Conservation (phyloP, 108 stramenopile species). For the Parmales sp. region DNA sequence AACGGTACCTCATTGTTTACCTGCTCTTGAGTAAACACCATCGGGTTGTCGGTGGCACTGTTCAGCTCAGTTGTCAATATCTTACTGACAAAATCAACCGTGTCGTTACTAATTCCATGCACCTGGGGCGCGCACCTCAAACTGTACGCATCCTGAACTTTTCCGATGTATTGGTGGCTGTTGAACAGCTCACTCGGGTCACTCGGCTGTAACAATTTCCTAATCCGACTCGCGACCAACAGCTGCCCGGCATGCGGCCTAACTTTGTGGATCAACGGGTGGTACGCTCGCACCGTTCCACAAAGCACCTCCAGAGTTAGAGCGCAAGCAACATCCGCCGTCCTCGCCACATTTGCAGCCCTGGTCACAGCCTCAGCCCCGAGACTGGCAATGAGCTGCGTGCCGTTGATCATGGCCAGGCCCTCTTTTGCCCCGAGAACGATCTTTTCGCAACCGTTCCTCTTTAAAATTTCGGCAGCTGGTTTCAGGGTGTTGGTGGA, state of each 20-base stretch:
- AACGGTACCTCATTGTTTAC: constrained; percentile 3
- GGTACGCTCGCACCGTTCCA: constrained; percentile 22
- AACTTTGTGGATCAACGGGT: constrained; percentile 20
- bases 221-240: constrained; percentile 12
- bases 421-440: constrained; percentile 24
- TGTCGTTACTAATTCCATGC: constrained; percentile 17
- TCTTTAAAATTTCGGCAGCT: constrained; percentile 11
- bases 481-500: neutral
- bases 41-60: constrained; percentile 24
- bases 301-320: constrained; percentile 23
- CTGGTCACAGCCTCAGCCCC: constrained; percentile 16
- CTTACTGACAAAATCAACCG: constrained; percentile 10
- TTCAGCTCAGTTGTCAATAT: constrained; percentile 18
- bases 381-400: constrained; percentile 20
- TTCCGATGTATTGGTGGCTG: constrained; percentile 17
- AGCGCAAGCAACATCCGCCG: constrained; percentile 17
- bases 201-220: constrained; percentile 15
- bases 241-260: constrained; percentile 15
- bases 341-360: constrained; percentile 8
- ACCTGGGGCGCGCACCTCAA: constrained; percentile 20
- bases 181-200: constrained; percentile 12
- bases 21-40: constrained; percentile 18
- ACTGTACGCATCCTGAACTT: constrained; percentile 19
- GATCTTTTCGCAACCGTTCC: constrained; percentile 9
- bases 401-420: constrained; percentile 23